Base-by-base conservation (phyloP, 768 basidiomycete species). In the Termitomyces heimii region DNA sequence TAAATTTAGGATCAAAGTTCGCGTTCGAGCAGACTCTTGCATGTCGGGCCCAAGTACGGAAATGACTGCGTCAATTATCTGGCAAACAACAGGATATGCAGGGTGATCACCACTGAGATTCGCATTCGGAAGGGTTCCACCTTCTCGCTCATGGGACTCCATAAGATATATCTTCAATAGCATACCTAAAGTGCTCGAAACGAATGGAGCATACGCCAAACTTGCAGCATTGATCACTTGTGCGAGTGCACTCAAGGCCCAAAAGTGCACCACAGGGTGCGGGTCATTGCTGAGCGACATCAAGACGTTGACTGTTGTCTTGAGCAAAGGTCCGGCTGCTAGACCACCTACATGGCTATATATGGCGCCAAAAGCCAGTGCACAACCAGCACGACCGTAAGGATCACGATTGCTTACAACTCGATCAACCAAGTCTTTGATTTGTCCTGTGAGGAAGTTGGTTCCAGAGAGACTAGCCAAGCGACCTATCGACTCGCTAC, bases 251-350 rank as follows among this genome's bases (percentile, higher is more conserved):
- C 82, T 85, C 60, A 98, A 75, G 2, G 96, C 88, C 86, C 90
- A 95, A 66, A 89, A 97, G 70, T 98, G 96, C 6, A 98, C 97
- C 32, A 94, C 81, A 0, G 97, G 96, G 68, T 98, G 97, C 0
- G 96, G 94, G 69, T 99, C 97, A 59, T 91, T 94, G 70, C 89
- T 86, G 20, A 99, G 82, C 0, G 95, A 96, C 84, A 96, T 92
- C 37, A 98, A 78, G 45, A 98, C 86, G 66, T 97, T 94, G 60
- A 96, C 90, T 0, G 95, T 93, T 0, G 95, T 97, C 71, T 98
- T 98, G 58, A 98, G 79, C 16, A 98, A 79, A 0, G 97, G 92
- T 0, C 93, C 93, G 7, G 94, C 96, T 12, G 92, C 92, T n/a
- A 98, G 79, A 40, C 94, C 91, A 8, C 97, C 97, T 49, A 98